These are phyloP conservation scores for Arxiozyma heterogenica DNA, from an alignment of 1,139 yeast species.

Conservation along the genomic window DNA sequence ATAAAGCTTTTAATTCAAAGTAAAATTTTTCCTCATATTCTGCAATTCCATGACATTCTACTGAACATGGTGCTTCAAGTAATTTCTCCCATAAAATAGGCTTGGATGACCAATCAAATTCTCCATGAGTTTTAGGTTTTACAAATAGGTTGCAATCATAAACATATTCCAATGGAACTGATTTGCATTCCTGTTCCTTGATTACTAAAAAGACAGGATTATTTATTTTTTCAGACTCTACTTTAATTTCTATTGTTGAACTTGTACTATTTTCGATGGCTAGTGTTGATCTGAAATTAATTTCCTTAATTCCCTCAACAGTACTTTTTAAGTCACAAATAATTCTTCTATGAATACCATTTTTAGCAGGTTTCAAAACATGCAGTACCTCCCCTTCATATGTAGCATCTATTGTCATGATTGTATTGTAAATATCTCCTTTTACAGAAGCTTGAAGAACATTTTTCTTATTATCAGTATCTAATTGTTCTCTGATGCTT, in stretches of 20 bases:
- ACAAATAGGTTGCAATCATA: conserved; percentile 50
- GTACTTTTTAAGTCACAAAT: conserved; percentile 62
- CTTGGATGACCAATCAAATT: conserved; percentile 60
- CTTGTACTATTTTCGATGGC: conserved; percentile 50
- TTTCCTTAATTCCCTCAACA: conserved; percentile 68
- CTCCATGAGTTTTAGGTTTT: conserved; percentile 48
- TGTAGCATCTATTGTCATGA: conserved; percentile 50
- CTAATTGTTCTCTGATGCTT: conserved; percentile 68
- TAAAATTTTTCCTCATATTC: conserved; percentile 42
- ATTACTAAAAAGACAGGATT: conserved; percentile 30
- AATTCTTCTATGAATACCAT: conserved; percentile 63
- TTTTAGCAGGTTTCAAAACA: conserved; percentile 52
- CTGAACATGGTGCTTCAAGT: conserved; percentile 42
- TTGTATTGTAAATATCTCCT: conserved; percentile 43
- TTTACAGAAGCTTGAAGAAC: conserved; percentile 54
- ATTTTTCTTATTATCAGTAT: conserved; percentile 53
- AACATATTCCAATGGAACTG: conserved; percentile 68
- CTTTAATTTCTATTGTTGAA: conserved; percentile 51
- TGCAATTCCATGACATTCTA: conserved; percentile 47
- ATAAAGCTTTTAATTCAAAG: conserved; percentile 67
- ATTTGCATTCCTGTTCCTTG: conserved; percentile 44
- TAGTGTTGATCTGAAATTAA: conserved; percentile 67
- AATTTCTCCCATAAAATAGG: conserved; percentile 59
- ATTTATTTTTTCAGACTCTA: conserved; percentile 32
- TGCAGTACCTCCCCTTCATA: conserved; percentile 79